Evolutionary conservation across 164 flowering plant genomes (phyloP).

Genomic region (Akebia trifoliata): DNA sequence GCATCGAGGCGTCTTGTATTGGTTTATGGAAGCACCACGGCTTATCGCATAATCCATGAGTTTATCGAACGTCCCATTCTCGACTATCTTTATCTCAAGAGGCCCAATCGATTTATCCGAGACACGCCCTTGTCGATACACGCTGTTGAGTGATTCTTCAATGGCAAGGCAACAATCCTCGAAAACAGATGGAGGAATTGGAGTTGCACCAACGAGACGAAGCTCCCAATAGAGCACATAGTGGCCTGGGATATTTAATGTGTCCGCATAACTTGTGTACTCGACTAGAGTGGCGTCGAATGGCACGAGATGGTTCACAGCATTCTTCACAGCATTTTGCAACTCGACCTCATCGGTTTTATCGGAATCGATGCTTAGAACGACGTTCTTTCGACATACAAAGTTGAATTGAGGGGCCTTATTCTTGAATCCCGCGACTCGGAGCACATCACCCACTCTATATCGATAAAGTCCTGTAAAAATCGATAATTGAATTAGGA

Average conservation of each 20-base stretch:
- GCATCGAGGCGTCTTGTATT: constrained; percentile 93
- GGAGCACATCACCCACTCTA: constrained; percentile 85
- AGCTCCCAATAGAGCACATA: constrained; percentile 96
- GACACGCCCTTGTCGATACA: constrained; percentile 79
- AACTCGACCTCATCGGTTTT: constrained; percentile 97
- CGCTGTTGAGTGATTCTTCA: constrained; percentile 85
- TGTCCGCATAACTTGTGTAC: constrained; percentile 91
- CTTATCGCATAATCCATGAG: constrained; percentile 97
- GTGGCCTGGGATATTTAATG: constrained; percentile 72
- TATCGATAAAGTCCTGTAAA: constrained; percentile 76
- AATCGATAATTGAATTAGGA: neutral
- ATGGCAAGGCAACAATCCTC: constrained; percentile 85
- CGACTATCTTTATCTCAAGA: constrained; percentile 83
- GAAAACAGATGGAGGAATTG: constrained; percentile 69
- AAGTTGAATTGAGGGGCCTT: constrained; percentile 94
- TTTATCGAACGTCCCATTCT: constrained; percentile 82
- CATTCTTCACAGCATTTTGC: constrained; percentile 76
- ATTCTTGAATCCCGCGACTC: constrained; percentile 96
- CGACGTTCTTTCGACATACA: constrained; percentile 87
- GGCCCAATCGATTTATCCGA: constrained; percentile 89
- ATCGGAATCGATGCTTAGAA: constrained; percentile 83
- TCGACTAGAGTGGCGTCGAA: constrained; percentile 66
- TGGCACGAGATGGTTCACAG: constrained; percentile 58
- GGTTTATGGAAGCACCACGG: constrained; percentile 86
- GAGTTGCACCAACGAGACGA: constrained; percentile 40